phyloP scores from a whole-genome alignment of 2,329 filamentous ascomycete genomes.

The Epichloe scottii region DNA sequence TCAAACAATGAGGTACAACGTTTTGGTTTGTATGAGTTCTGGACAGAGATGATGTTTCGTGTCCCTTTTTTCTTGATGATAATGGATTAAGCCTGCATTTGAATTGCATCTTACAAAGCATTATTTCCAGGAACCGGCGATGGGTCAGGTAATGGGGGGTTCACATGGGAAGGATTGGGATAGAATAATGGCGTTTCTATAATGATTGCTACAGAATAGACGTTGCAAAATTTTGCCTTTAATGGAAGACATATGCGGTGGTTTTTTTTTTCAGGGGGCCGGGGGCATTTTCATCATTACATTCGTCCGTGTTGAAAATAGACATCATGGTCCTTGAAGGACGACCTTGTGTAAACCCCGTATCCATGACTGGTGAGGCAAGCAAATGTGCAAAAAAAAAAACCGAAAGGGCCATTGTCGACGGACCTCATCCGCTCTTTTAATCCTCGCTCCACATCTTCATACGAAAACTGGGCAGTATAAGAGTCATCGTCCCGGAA shows the following conservation, averaged over 20 bases:
- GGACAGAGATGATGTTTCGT: background rate
- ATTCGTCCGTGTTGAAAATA: background rate
- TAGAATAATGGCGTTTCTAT: background rate
- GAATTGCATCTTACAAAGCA: background rate
- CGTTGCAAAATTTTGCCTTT: background rate
- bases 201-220: background rate
- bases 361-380: background rate
- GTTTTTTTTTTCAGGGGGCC: background rate
- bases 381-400: background rate
- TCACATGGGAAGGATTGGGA: background rate
- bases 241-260: background rate
- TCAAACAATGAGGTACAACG: conserved; percentile 33
- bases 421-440: background rate
- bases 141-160: background rate
- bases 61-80: background rate
- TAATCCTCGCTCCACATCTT: too few species aligned
- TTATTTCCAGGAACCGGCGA: background rate
- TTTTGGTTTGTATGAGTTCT: background rate
- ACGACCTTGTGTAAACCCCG: background rate
- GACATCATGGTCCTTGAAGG: background rate
- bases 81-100: background rate
- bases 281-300: background rate
- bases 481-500: too few species aligned
- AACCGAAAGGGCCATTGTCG: background rate
- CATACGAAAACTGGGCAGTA: too few species aligned